Evolutionary conservation across 2,329 filamentous ascomycete species (phyloP).

Genomic region (Colletotrichum tropicale): DNA sequence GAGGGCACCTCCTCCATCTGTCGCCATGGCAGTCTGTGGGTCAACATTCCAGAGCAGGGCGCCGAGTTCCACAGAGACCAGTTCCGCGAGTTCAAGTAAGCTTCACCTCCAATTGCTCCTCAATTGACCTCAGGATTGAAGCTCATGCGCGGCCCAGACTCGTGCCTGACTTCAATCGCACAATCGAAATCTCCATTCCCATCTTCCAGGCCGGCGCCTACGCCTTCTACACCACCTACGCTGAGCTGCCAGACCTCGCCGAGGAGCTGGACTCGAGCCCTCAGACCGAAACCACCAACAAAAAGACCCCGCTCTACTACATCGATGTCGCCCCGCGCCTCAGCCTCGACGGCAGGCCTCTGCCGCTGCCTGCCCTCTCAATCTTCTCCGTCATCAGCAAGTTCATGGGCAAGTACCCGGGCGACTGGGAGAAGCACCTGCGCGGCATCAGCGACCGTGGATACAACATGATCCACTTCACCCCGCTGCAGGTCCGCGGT

Average conservation of each 20-base stretch:
- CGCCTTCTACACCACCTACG: conserved; percentile 92
- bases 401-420: conserved; percentile 93
- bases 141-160: conserved; percentile 59
- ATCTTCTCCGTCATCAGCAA: conserved; percentile 96
- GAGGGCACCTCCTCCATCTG: conserved; percentile 97
- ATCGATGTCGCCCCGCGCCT: conserved; percentile 90
- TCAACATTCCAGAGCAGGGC: conserved; percentile 86
- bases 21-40: conserved; percentile 91
- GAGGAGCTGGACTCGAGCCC: conserved; percentile 53
- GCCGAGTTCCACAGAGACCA: conserved; percentile 76
- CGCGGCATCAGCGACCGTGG: conserved; percentile 86
- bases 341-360: conserved; percentile 70
- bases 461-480: conserved; percentile 99
- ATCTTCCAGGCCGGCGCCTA: conserved; percentile 86
- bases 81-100: conserved; percentile 90
- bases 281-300: conserved; percentile 56
- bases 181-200: conserved; percentile 87
- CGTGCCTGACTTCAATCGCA: conserved; percentile 89
- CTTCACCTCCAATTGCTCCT: conserved; percentile 1
- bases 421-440: conserved; percentile 89
- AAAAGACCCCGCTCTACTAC: conserved; percentile 81
- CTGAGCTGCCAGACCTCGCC: conserved; percentile 80
- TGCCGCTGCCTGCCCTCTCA: conserved; percentile 87
- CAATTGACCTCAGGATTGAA: background rate
- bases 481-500: conserved; percentile 87